Evolutionary conservation across 352 stramenopile genomes (phyloP), one percentile per base, ranked within the genome.

Genomic region (Pythium aristosporum): DNA sequence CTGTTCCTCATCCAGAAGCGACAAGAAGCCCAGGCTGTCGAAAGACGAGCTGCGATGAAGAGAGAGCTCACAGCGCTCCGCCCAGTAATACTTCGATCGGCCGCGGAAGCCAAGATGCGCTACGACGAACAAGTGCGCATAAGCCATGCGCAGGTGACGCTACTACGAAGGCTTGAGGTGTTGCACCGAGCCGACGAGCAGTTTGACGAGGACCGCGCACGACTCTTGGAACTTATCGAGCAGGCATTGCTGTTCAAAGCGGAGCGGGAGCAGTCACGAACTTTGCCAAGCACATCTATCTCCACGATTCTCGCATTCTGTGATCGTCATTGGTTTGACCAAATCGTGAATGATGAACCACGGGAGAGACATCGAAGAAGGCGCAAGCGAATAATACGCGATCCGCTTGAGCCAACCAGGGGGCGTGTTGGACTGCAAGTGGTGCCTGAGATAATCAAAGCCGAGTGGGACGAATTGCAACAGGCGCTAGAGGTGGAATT

Each of bases 251-350:
- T 79, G 21, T 60, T 57, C 21, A 69, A 78, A 25, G 72, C 64
- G 5, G 49, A 73, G 21, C 67, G 63, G 18, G 55, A 77, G 39
- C 64, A 61, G 28, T 57, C 65, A 6, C 61, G 65, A 3, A 70
- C 64, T 41, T 61, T 91, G n/a, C 37, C 63, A 16, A 62, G 75
- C 30, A 11, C 16, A 3, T 63, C 70, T 10, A 67, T 88, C 18
- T 50, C 67, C 1, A 69, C 47, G 10, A 86, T 91, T 30, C 51
- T 91, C 16, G 72, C 75, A 3, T 89, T 75, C 39, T 91, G 78
- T 47, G 39, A 50, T 10, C 73, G 82, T 13, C 78, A 88, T 56
- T 91, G 82, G 82, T 91, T 91, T 62, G 75, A 57, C 15, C 34
- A 34, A 8, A 34, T 21, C 57, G 42, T 48, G 57, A 68, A 30